A percentile compares a stretch with the other conserved stretches of the same genome.
Conservation (phyloP, 2,329 filamentous ascomycete genomes). For the Paecilomyces sp. region DNA sequence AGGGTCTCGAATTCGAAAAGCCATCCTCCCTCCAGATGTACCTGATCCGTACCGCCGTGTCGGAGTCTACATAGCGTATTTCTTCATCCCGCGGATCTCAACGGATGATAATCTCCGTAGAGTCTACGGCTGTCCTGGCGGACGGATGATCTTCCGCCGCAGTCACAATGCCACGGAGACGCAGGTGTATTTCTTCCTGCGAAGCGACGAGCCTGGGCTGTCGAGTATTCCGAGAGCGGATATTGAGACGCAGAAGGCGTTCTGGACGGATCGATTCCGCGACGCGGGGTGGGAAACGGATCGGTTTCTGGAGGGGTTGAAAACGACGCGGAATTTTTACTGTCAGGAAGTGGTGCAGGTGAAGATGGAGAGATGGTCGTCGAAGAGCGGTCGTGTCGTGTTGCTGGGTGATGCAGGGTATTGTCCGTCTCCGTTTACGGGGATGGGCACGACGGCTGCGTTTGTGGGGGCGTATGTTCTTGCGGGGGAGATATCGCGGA, state of each 20-base stretch:
- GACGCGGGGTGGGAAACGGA: slow-evolving; percentile 32
- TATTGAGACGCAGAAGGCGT: slow-evolving; percentile 18
- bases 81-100: slow-evolving; percentile 16
- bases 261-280: slow-evolving; percentile 20
- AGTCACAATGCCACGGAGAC: slow-evolving; percentile 13
- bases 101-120: slow-evolving; percentile 8
- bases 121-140: slow-evolving; percentile 12
- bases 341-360: slow-evolving; percentile 32
- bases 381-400: slow-evolving; percentile 24
- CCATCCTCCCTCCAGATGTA: slow-evolving; percentile 22
- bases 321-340: slow-evolving; percentile 37
- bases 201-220: neutral
- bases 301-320: slow-evolving; percentile 32
- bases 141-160: slow-evolving; percentile 15
- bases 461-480: slow-evolving; percentile 46
- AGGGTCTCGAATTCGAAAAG: slow-evolving; percentile 41
- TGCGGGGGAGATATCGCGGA: slow-evolving; percentile 40
- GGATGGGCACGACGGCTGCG: slow-evolving; percentile 27
- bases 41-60: slow-evolving; percentile 12
- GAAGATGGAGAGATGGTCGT: slow-evolving; percentile 17
- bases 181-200: slow-evolving; percentile 13
- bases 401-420: slow-evolving; percentile 37
- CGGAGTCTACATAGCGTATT: slow-evolving; percentile 20
- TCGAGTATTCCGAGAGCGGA: slow-evolving; percentile 6
- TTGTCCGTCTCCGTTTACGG: slow-evolving; percentile 25